Percentiles rank a stretch among this genome's conserved stretches.
Evolutionary conservation across 257 asterid genomes (phyloP).

Genomic region (Solanum ossicruentum): DNA sequence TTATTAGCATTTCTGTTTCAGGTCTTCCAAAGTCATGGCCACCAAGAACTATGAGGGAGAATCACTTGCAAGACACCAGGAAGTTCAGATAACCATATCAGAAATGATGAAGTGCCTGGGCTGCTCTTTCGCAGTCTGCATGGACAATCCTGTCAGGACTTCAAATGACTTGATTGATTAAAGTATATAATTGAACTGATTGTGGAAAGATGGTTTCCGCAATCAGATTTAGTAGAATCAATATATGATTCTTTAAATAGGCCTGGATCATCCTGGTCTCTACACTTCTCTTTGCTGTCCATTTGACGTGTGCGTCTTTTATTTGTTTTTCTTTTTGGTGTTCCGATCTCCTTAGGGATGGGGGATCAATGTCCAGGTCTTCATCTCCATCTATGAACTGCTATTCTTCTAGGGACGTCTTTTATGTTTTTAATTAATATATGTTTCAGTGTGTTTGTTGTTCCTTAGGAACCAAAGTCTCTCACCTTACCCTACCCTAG

Average conservation of each 20-base stretch:
- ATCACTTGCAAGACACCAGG: slow-evolving; percentile 1
- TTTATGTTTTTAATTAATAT: not conserved
- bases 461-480: not conserved
- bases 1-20: not conserved
- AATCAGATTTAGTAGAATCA: slow-evolving; percentile 1
- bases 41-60: not conserved
- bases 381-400: not conserved
- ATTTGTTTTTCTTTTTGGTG: not conserved
- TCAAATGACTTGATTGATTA: not conserved
- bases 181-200: slow-evolving; percentile 1
- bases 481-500: not conserved
- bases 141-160: not conserved
- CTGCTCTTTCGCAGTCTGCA: slow-evolving; percentile 3
- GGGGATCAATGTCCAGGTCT: not conserved
- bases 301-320: not conserved
- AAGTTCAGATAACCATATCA: not conserved
- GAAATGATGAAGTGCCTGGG: slow-evolving; percentile 1
- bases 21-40: slow-evolving; percentile 12
- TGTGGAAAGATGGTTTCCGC: slow-evolving; percentile 11
- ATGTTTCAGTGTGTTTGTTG: not conserved
- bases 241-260: slow-evolving; percentile 1
- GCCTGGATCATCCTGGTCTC: not conserved
- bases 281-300: not conserved
- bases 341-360: not conserved
- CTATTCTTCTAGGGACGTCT: not conserved